phyloP scores from a whole-genome alignment of 192 early-diverging fungal species.

The Coemansia sp. region DNA sequence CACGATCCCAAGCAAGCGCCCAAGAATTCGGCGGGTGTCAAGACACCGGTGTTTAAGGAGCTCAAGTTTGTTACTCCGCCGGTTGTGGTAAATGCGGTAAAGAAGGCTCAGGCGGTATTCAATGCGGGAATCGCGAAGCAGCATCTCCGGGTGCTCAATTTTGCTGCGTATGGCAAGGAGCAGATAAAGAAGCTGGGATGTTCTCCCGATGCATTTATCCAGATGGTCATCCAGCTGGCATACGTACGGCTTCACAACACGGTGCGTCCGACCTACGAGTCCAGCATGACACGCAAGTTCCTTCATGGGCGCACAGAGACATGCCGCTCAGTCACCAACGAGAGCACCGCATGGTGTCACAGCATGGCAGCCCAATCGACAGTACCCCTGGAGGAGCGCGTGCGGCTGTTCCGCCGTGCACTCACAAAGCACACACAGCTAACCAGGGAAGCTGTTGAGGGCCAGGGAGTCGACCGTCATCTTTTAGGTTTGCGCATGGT shows the following conservation, averaged over 20 bases:
- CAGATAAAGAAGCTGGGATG: constrained; percentile 81
- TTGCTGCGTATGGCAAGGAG: constrained; percentile 90
- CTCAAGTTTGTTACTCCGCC: constrained; percentile 68
- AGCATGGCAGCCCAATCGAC: constrained; percentile 73
- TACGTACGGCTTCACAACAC: constrained; percentile 87
- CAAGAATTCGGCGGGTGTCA: constrained; percentile 7
- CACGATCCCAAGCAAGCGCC: constrained; percentile 48
- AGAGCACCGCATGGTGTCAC: constrained; percentile 78
- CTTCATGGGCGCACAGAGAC: constrained; percentile 94
- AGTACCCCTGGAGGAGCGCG: constrained; percentile 54
- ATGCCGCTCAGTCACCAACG: constrained; percentile 72
- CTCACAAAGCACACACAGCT: constrained; percentile 73
- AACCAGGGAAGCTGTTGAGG: constrained; percentile 77
- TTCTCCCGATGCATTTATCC: constrained; percentile 76
- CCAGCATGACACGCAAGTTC: constrained; percentile 88
- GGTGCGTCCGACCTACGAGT: constrained; percentile 85
- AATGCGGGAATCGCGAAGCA: constrained; percentile 69
- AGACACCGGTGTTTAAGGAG: constrained; percentile 36
- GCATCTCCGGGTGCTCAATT: constrained; percentile 78
- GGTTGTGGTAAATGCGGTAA: constrained; percentile 56
- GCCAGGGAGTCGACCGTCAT: constrained; percentile 88
- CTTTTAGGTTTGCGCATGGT: constrained; percentile 81
- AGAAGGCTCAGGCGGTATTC: constrained; percentile 71
- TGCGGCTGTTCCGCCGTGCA: constrained; percentile 68
- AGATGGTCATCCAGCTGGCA: constrained; percentile 95